Evolutionary conservation across 352 stramenopile genomes (phyloP), one percentile per base, ranked within the genome.

Genomic region (Nothophytophthora sp.): DNA sequence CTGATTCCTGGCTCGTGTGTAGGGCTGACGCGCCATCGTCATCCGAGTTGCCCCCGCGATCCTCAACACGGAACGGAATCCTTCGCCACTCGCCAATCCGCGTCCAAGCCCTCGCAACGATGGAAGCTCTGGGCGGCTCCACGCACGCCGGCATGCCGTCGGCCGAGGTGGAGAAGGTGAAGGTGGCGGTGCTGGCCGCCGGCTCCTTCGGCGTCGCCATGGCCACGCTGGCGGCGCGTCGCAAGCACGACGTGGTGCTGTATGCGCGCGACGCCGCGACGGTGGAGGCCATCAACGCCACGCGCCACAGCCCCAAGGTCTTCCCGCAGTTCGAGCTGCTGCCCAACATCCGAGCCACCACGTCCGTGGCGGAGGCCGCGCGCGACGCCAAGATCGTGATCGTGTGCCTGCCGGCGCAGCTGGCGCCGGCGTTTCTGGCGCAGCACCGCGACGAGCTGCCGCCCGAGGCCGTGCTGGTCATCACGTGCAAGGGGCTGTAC

Each of bases 181-280:
- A 95, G 52, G 77, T 95, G 39, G 74, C 82, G 5, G 88, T 97
- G 48, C 79, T 98, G 30, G 96, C 96, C 12, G 96, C 93, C 2
- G 96, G 97, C 22, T 96, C 97, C 50, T 99, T 99, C 70, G 96
- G 95, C 27, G 83, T 98, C 38, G 97, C 97, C 16, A 96, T 99
- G 67, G 87, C 95, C 46, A 95, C 86, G 12, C 84, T 98, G 44
- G 79, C 92, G 0, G 93, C 84, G 9, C 79, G 92, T 29, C 86
- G 96, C 39, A 91, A 92, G 38, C 89, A 98, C 69, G 50, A 96
- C 29, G 89, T 97, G 16, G 70, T 89, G n/a, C 60, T 99, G 23
- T 96, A 98, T 51, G 86, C 98, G 29, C 86, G 95, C 29, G 86
- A 92, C 23, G 25, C 75, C 23, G 46, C 48, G 4, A 50, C 59